Evolutionary conservation across 495 filamentous ascomycete genomes (phyloP), one percentile per base, ranked within the genome.

Genomic region (Talaromyces adpressus): DNA sequence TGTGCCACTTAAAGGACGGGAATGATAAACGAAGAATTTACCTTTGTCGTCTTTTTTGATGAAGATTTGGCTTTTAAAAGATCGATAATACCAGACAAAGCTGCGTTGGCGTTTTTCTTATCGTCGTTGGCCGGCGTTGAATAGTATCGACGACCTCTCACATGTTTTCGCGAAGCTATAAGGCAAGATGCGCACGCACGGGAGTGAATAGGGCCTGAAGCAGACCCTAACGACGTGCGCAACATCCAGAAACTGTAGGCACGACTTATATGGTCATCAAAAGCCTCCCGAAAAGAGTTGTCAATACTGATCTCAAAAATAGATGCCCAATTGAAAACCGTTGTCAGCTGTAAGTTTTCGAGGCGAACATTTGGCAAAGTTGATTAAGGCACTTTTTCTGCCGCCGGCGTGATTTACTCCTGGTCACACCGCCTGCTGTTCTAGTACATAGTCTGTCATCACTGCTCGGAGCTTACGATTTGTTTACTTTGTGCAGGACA

Each of bases 191-290:
- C 59, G 66, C 71, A 78, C 63, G 76, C 70, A 73, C 78, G 66
- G 54, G 70, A 69, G 61, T 72, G 70, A 27, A 70, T 30, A 66
- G 73, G 75, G 72, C 71, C 76, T 75, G 73, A 67, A 61, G 69
- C 70, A 73, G 76, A 77, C 74, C 77, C 71, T 59, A 74, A 60
- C 36, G 73, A 76, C 57, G 67, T 64, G 64, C 77, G 77, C 67
- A 78, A 73, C 78, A 80, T 80, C 53, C 73, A 68, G 70, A 61
- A 64, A 64, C 47, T 18, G 57, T 32, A 22, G 16, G 9, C 27
- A 14, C 14, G 52, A 56, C n/a, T 6, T 56, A 27, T 25, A 56
- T 14, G 8, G 11, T 14, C 52, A 25, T 29, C 20, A 53, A 23
- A 29, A 56, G 23, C 12, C 6, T 29, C 23, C 22, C 8, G 0